Percentiles rank a stretch among this genome's conserved stretches.
These are phyloP conservation scores for Aspergillus eucalypticola DNA, from an alignment of 2,329 filamentous ascomycete species.

Conservation along the genomic window DNA sequence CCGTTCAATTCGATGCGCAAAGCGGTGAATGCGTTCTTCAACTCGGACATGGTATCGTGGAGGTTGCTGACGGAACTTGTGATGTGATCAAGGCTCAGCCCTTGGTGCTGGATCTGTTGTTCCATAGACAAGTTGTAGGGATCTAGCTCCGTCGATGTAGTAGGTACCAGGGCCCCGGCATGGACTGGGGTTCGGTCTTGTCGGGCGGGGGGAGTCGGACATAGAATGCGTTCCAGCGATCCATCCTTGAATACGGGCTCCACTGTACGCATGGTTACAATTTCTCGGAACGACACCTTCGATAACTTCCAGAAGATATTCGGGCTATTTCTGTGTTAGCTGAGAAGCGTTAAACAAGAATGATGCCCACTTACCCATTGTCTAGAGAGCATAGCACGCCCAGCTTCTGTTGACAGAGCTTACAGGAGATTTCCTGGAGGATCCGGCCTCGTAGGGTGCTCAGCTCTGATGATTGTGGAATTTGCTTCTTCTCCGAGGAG, in stretches of 20 bases:
- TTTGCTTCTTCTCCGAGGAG: conserved; percentile 38
- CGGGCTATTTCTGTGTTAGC: conserved; percentile 25
- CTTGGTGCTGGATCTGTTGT: conserved; percentile 40
- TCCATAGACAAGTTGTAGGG: conserved; percentile 27
- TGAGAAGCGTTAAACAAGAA: not conserved
- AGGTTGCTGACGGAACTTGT: conserved; percentile 41
- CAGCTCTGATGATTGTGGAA: conserved; percentile 40
- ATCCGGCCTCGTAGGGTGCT: conserved; percentile 37
- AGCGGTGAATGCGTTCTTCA: conserved; percentile 41
- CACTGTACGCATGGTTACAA: conserved; percentile 42
- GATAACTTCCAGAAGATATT: conserved; percentile 44
- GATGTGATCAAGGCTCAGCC: conserved; percentile 39
- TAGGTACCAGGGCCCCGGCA: conserved; percentile 29
- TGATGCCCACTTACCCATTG: conserved; percentile 35
- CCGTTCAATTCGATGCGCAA: conserved; percentile 41
- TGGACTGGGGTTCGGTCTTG: conserved; percentile 21
- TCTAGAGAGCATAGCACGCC: conserved; percentile 38
- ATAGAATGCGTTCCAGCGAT: conserved; percentile 33
- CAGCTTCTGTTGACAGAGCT: conserved; percentile 41
- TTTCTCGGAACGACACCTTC: conserved; percentile 41
- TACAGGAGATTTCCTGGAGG: conserved; percentile 40
- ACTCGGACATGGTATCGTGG: conserved; percentile 42
- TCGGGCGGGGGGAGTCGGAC: conserved; percentile 22
- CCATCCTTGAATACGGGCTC: conserved; percentile 38
- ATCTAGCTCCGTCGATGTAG: conserved; percentile 18